phyloP scores from a whole-genome alignment of 352 stramenopile genomes.

The Pythium insidiosum region DNA sequence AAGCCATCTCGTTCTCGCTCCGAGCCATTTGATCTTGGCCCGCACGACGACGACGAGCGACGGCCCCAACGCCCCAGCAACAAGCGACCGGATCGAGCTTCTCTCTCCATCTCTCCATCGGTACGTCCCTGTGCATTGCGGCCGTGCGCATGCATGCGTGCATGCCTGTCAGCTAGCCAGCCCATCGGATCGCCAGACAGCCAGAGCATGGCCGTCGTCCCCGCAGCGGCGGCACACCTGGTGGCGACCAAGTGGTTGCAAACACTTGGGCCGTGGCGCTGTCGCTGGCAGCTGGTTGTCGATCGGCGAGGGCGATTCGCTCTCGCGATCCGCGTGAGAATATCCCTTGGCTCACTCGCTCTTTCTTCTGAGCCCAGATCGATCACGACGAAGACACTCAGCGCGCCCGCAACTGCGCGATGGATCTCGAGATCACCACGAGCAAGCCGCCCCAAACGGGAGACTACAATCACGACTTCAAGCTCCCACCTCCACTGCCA shows the following conservation, averaged over 20 bases:
- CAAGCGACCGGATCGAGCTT: too few relatives aligned
- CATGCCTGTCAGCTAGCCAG: too few relatives aligned
- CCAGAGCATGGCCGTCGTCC: background rate
- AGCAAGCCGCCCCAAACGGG: conserved; percentile 5
- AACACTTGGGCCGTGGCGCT: background rate
- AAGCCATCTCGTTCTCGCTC: background rate
- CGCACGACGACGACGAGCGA: too few relatives aligned
- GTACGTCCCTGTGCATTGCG: too few relatives aligned
- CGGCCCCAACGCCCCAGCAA: too few relatives aligned
- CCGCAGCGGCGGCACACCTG: background rate
- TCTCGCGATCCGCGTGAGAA: background rate
- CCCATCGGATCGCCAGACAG: background rate
- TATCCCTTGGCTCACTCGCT: background rate
- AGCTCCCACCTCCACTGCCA: background rate
- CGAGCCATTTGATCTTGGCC: background rate
- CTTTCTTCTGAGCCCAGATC: background rate
- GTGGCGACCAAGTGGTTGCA: background rate
- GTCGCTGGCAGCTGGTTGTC: background rate
- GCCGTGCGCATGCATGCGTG: too few relatives aligned
- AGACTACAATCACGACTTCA: conserved; percentile 3
- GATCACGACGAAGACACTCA: background rate
- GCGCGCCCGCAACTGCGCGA: background rate
- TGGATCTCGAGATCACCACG: conserved; percentile 25
- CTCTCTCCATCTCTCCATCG: too few relatives aligned
- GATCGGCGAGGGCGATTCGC: background rate